Evolutionary conservation across 2,329 filamentous ascomycete genomes (phyloP), one percentile per base, ranked within the genome.

Genomic region (Aspergillus quadrilineatus): DNA sequence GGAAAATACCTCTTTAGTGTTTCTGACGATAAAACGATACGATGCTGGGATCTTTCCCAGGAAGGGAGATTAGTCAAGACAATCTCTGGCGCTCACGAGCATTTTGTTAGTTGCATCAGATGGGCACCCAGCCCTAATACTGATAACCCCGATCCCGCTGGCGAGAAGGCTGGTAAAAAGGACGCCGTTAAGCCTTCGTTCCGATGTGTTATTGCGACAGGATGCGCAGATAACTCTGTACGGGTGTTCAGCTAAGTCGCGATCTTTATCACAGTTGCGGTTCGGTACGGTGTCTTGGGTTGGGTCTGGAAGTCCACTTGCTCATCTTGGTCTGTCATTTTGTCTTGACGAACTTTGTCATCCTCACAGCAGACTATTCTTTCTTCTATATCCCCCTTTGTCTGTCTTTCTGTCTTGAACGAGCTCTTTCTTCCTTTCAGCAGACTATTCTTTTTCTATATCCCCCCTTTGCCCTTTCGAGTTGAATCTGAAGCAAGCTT

Each of bases 21-120:
- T 17, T 84, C 88, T 14, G 93, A 97, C 71, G 93, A 97, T 77
- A 96, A 94, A 77, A 92, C 90, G 4, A 81, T 97, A 58, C 83
- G 92, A 54, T 97, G 92, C 78, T 97, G 93, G 93, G 93, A 97
- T 76, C 78, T 97, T 28, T 83, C 84, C 28, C 93, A 97, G 70
- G 92, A 96, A 71, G 90, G 90, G 42, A 92, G 92, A 68, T 93
- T 91, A 66, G 91, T 96, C 63, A 93, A 93, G 74, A 87, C 85
- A 0, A 77, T 97, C 14, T 80, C 82, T 37, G 89, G 90, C 60
- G 86, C 86, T 0, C 92, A 96, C 69, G 86, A 83, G 4, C 91
- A 92, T 69, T 97, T 97, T 67, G 85, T 97, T 49, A 92, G 85
- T 58, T 93, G 89, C 69, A 80, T 97, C 66, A 79, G 91, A 60